These are phyloP conservation scores for Francoa sonchifolia DNA, from an alignment of 441 rosid genomes.

Conservation along the genomic window DNA sequence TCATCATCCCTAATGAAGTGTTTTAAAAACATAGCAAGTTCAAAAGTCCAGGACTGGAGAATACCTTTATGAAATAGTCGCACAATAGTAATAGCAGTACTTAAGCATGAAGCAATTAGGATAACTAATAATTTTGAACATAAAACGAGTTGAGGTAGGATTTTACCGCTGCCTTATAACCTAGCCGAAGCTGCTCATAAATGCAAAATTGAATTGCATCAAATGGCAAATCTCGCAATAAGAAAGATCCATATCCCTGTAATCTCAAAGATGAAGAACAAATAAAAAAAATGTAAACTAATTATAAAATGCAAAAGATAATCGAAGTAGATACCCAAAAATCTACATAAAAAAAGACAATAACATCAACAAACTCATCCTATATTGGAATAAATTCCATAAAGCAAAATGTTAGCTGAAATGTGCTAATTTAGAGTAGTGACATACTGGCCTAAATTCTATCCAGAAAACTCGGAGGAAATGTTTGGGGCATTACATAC, in stretches of 20 bases:
- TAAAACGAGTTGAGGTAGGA: conserved; percentile 6
- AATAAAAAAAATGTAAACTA: not conserved
- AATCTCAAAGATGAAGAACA: conserved; percentile 8
- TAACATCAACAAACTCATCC: not conserved
- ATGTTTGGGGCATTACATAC: conserved; percentile 29
- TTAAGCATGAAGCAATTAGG: not conserved
- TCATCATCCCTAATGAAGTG: not conserved
- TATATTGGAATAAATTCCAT: not conserved
- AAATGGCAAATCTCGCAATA: conserved; percentile 87
- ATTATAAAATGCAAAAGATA: conserved; percentile 3
- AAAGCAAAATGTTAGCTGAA: not conserved
- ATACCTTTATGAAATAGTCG: no score
- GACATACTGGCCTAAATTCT: not conserved
- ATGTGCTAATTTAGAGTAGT: not conserved
- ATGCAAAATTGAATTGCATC: conserved; percentile 95
- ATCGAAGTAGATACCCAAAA: not conserved
- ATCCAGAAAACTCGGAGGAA: not conserved
- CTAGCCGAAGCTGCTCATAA: conserved; percentile 87
- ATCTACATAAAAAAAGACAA: no score
- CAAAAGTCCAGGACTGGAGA: not conserved
- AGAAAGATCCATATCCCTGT: conserved; percentile 85
- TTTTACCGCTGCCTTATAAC: conserved; percentile 70
- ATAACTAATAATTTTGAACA: not conserved
- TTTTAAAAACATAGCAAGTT: not conserved
- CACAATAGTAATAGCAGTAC: not conserved